phyloP scores from a whole-genome alignment of 2,329 filamentous ascomycete genomes.

The Alternaria gaisen region DNA sequence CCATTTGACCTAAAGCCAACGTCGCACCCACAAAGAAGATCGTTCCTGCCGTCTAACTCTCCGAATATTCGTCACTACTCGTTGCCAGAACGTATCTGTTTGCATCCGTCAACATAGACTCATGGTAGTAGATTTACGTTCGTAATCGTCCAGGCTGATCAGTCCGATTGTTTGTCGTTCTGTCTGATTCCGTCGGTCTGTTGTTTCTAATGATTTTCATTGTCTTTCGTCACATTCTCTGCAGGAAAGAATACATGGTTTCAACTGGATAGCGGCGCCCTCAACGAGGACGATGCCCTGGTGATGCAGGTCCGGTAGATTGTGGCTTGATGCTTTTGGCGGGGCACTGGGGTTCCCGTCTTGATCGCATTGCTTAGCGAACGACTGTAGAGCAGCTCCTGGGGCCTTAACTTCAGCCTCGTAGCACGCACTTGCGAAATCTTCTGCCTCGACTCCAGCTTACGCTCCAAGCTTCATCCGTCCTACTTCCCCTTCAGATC shows the following conservation, averaged over 20 bases:
- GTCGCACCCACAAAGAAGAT: not conserved
- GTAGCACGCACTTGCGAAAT: not conserved
- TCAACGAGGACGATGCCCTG: not conserved
- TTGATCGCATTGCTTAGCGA: conserved; percentile 2
- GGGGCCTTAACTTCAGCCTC: not conserved
- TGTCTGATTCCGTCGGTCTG: too few species aligned
- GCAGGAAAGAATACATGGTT: too few species aligned
- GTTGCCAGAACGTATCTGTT: too few species aligned
- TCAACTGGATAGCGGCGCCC: not conserved
- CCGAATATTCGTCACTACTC: not conserved
- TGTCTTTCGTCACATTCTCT: too few species aligned
- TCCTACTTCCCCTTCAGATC: too few species aligned
- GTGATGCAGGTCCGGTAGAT: not conserved
- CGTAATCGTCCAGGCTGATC: too few species aligned
- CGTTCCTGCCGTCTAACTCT: not conserved
- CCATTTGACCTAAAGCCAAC: not conserved
- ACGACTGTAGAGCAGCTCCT: not conserved
- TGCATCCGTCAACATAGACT: too few species aligned
- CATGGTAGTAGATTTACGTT: too few species aligned
- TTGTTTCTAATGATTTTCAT: too few species aligned
- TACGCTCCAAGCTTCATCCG: too few species aligned
- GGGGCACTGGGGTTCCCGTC: not conserved
- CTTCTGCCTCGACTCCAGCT: too few species aligned
- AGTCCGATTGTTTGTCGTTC: too few species aligned
- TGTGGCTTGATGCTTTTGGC: not conserved